Percentiles rank a stretch among this genome's conserved stretches.
Conservation (phyloP, 306 rosid genomes). For the Bauhinia variegata region DNA sequence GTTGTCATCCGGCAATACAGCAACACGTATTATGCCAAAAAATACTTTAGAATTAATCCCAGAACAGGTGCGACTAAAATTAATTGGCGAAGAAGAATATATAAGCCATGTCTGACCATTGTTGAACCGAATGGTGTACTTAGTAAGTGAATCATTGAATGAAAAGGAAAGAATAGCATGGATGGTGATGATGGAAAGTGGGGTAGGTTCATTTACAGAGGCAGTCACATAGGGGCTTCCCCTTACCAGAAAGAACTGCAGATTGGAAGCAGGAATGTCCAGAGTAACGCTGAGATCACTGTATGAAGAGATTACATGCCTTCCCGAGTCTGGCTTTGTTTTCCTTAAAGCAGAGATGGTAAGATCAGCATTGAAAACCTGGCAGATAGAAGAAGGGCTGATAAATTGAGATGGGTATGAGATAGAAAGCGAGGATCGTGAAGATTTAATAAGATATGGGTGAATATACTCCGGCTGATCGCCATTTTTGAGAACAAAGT, state of each 20-base stretch:
- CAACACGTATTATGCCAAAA: slow-evolving; percentile 66
- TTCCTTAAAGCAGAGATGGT: slow-evolving; percentile 53
- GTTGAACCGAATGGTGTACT: slow-evolving; percentile 62
- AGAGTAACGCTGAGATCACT: slow-evolving; percentile 75
- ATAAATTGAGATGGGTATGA: slow-evolving; percentile 66
- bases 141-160: slow-evolving; percentile 51
- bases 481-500: slow-evolving; percentile 72
- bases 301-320: slow-evolving; percentile 62
- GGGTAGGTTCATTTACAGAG: slow-evolving; percentile 45
- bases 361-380: slow-evolving; percentile 70
- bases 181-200: slow-evolving; percentile 63
- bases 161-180: slow-evolving; percentile 64
- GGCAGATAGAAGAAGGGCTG: slow-evolving; percentile 53
- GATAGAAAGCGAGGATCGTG: slow-evolving; percentile 60
- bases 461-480: slow-evolving; percentile 76
- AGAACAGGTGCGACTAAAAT: slow-evolving; percentile 41
- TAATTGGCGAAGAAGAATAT: slow-evolving; percentile 63
- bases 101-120: slow-evolving; percentile 83
- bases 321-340: slow-evolving; percentile 21
- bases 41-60: slow-evolving; percentile 56
- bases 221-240: slow-evolving; percentile 85
- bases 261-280: slow-evolving; percentile 72
- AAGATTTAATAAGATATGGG: slow-evolving; percentile 74
- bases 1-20: slow-evolving; percentile 59
- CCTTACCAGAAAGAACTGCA: slow-evolving; percentile 71